phyloP scores from a whole-genome alignment of 75 land plant species.

The Chamaecyparis obtusa region DNA sequence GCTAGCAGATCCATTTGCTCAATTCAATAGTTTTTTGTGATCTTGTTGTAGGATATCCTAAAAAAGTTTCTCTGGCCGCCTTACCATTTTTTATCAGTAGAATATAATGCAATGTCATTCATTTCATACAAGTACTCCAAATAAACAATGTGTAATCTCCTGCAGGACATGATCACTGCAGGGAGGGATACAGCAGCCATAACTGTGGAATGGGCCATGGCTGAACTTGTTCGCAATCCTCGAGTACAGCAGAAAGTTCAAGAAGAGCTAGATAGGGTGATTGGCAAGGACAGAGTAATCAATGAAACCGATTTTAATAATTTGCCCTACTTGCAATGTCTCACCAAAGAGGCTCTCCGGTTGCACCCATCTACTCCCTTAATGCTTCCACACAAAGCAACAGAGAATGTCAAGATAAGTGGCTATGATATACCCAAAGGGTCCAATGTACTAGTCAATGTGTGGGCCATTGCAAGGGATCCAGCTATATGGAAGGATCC shows the following conservation, averaged over 20 bases:
- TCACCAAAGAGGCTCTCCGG: constrained; percentile 77
- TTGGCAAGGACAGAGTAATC: constrained; percentile 64
- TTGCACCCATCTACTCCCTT: constrained; percentile 93
- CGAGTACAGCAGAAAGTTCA: constrained; percentile 75
- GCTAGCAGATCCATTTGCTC: neutral
- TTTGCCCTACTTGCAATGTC: constrained; percentile 76
- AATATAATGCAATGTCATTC: neutral
- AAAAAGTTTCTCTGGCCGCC: neutral
- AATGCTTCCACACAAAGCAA: constrained; percentile 94
- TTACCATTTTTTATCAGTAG: too few species aligned
- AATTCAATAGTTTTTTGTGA: neutral
- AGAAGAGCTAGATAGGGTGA: constrained; percentile 79
- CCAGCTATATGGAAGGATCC: constrained; percentile 78
- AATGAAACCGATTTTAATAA: constrained; percentile 64
- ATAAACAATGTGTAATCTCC: neutral
- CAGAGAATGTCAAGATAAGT: constrained; percentile 59
- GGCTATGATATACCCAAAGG: constrained; percentile 93
- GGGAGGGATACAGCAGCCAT: constrained; percentile 96
- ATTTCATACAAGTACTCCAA: neutral
- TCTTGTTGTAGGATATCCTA: neutral
- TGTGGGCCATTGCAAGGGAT: constrained; percentile 82
- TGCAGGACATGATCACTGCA: constrained; percentile 95
- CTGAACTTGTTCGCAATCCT: constrained; percentile 80
- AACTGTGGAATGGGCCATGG: constrained; percentile 92
- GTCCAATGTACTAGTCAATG: constrained; percentile 80